Percentiles rank a stretch among this genome's conserved stretches.
These are phyloP conservation scores for Colletotrichum sp. DNA, from an alignment of 2,329 filamentous ascomycete species.

Conservation along the genomic window DNA sequence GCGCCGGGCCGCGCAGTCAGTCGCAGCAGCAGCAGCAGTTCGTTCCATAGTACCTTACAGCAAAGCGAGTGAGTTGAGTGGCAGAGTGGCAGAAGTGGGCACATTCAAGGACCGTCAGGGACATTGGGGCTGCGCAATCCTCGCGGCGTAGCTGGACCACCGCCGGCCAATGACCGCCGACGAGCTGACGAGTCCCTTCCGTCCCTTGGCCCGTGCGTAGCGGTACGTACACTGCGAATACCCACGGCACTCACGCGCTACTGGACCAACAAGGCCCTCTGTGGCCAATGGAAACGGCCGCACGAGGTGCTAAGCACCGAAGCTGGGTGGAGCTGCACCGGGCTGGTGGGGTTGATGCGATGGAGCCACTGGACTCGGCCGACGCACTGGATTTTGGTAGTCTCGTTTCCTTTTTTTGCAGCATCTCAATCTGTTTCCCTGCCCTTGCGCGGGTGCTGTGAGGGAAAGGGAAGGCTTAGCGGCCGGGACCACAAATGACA, in stretches of 20 bases:
- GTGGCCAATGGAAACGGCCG: neutral
- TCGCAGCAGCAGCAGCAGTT: neutral
- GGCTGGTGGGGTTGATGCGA: neutral
- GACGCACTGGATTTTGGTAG: neutral
- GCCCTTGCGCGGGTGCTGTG: neutral
- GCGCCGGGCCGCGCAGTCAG: neutral
- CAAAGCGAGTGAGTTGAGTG: neutral
- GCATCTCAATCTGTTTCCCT: neutral
- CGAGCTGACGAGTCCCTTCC: conserved; percentile 39
- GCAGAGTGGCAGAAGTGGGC: neutral
- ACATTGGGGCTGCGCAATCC: conserved; percentile 15
- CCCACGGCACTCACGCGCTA: neutral
- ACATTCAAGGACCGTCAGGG: neutral
- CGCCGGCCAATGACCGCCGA: conserved; percentile 30
- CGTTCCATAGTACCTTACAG: neutral
- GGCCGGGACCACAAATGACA: neutral
- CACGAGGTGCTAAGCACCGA: neutral
- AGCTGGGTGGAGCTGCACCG: neutral
- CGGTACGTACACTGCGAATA: neutral
- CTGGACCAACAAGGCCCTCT: neutral
- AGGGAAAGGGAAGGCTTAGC: neutral
- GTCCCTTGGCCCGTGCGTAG: neutral
- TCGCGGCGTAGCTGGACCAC: neutral
- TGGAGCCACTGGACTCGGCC: neutral
- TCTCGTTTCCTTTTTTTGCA: neutral